These are phyloP conservation scores for Quercus phellos DNA, from an alignment of 331 rosid genomes.

Conservation along the genomic window DNA sequence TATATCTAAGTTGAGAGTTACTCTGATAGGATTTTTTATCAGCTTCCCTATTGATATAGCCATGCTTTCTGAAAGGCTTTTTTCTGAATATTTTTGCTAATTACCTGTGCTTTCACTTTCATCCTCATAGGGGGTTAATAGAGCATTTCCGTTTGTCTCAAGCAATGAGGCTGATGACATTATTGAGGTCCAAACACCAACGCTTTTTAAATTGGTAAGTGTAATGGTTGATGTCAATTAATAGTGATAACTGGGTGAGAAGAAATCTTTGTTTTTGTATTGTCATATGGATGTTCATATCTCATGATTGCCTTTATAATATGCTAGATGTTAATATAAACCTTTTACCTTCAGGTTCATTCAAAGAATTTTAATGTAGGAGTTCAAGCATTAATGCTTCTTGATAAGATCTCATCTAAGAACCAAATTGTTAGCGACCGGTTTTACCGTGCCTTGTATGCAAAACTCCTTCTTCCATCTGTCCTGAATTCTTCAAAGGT, in stretches of 20 bases:
- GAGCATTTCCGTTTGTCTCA: slow-evolving; percentile 90
- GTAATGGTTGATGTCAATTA: slow-evolving; percentile 9
- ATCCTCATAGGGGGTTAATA: slow-evolving; percentile 75
- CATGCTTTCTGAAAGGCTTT: background rate
- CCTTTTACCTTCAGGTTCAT: slow-evolving; percentile 65
- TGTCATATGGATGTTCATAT: background rate
- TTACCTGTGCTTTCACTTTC: slow-evolving; percentile 9
- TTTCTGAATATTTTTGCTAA: background rate
- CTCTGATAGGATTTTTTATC: background rate
- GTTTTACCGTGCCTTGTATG: slow-evolving; percentile 84
- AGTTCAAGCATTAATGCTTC: slow-evolving; percentile 95
- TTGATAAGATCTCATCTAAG: slow-evolving; percentile 89
- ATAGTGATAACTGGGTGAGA: background rate
- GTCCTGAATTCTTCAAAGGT: slow-evolving; percentile 92
- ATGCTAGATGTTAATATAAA: slow-evolving; percentile 12
- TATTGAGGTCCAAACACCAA: slow-evolving; percentile 83
- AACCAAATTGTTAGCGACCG: slow-evolving; percentile 89
- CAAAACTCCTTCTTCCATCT: slow-evolving; percentile 81
- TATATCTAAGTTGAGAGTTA: background rate
- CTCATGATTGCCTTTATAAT: background rate
- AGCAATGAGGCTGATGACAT: slow-evolving; percentile 86
- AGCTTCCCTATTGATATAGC: background rate
- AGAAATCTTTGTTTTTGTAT: background rate
- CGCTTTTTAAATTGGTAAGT: slow-evolving; percentile 81
- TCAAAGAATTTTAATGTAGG: slow-evolving; percentile 88